A percentile compares a stretch with the other conserved stretches of the same genome.
Conservation (phyloP, 2,329 filamentous ascomycete genomes). For the Pyrenochaeta sp. region DNA sequence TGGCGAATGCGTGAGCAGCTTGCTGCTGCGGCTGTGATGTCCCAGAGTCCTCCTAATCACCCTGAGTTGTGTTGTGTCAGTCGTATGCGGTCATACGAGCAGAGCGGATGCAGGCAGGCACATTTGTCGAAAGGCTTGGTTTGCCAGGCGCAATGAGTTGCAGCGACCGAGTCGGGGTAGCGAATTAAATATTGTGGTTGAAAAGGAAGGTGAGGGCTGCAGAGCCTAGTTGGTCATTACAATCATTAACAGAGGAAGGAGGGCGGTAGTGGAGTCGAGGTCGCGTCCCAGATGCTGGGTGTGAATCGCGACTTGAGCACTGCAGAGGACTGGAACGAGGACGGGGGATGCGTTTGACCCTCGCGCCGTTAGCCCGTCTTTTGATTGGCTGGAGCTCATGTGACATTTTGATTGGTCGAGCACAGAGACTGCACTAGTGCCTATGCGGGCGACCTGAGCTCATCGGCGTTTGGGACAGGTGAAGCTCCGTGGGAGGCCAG, state of each 20-base stretch:
- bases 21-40: constrained; percentile 27
- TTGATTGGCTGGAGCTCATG: constrained; percentile 14
- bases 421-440: too few relatives aligned
- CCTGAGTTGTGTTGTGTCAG: constrained; percentile 10
- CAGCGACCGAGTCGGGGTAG: constrained; percentile 7
- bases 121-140: constrained; percentile 34
- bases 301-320: constrained; percentile 38
- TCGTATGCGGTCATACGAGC: constrained; percentile 21
- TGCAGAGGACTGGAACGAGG: constrained; percentile 21
- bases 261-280: constrained; percentile 29
- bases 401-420: not conserved
- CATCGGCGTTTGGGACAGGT: too few relatives aligned
- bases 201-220: constrained; percentile 31
- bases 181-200: constrained; percentile 24
- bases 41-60: constrained; percentile 10
- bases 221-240: constrained; percentile 34
- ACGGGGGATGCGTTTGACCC: constrained; percentile 12
- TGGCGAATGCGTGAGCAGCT: constrained; percentile 35
- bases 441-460: too few relatives aligned
- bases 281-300: constrained; percentile 40
- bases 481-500: too few relatives aligned
- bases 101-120: constrained; percentile 23
- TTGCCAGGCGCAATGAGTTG: constrained; percentile 22
- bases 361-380: not conserved
- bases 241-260: constrained; percentile 36